These are phyloP conservation scores for Aegle marmelos DNA, from an alignment of 345 rosid species.

Conservation along the genomic window DNA sequence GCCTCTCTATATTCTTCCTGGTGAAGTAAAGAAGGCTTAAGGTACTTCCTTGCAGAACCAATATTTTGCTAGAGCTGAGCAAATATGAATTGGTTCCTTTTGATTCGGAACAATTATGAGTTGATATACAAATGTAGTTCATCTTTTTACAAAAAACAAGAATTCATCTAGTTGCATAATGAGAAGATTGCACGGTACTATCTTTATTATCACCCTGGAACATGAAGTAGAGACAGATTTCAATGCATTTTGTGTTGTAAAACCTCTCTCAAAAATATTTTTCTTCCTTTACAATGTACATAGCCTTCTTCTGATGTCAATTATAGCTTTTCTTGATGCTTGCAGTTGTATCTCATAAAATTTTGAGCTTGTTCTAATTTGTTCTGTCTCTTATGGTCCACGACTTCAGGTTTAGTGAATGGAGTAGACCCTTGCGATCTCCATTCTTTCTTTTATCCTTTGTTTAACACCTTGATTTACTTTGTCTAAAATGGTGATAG, in stretches of 20 bases:
- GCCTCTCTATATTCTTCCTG: background rate
- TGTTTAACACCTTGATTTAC: background rate
- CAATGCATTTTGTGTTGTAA: background rate
- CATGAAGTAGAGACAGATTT: background rate
- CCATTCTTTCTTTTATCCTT: background rate
- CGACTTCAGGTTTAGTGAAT: background rate
- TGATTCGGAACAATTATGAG: background rate
- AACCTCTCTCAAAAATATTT: background rate
- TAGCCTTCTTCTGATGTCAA: no score
- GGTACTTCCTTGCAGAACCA: no score
- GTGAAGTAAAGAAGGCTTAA: background rate
- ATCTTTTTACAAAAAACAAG: background rate
- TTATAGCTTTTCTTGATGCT: background rate
- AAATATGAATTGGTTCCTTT: background rate
- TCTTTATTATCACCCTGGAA: background rate
- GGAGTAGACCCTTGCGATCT: background rate
- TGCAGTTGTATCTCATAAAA: background rate
- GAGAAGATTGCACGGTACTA: background rate
- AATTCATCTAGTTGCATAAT: background rate
- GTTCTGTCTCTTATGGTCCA: background rate
- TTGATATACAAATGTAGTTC: background rate
- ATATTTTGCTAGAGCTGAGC: background rate
- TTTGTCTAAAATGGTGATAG: background rate
- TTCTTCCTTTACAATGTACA: no score
- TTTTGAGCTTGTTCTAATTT: background rate